These are phyloP conservation scores for Clarireedia monteithiana DNA, from an alignment of 2,329 filamentous ascomycete genomes.

Conservation along the genomic window DNA sequence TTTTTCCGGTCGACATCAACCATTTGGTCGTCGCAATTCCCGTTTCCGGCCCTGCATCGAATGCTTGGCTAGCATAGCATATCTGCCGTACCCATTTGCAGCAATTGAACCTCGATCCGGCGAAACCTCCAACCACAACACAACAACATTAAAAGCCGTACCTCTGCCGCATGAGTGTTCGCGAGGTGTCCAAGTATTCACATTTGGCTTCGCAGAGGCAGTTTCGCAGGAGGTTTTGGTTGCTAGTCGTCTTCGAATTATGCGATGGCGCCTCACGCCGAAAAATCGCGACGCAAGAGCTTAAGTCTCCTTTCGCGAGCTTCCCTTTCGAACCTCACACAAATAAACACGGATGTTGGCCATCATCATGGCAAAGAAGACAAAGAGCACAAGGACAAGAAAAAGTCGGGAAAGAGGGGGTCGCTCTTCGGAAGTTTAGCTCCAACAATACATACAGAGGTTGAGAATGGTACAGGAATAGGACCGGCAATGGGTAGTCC, in stretches of 20 bases:
- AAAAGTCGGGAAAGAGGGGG: constrained; percentile 22
- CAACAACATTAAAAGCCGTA: constrained; percentile 2
- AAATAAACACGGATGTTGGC: constrained; percentile 22
- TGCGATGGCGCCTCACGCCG: constrained; percentile 22
- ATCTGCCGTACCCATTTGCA: not conserved
- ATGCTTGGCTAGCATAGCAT: constrained; percentile 3
- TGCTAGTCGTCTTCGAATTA: constrained; percentile 8
- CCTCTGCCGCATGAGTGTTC: constrained; percentile 7
- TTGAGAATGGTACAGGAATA: constrained; percentile 5
- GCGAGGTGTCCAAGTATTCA: not conserved
- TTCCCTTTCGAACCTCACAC: constrained; percentile 18
- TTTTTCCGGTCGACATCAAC: not conserved
- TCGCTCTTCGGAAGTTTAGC: constrained; percentile 23
- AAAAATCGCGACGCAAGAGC: constrained; percentile 24
- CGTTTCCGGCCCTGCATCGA: constrained; percentile 2
- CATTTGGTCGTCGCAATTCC: not conserved
- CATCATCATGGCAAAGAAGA: constrained; percentile 11
- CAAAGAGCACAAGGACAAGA: constrained; percentile 23
- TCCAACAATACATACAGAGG: constrained; percentile 11
- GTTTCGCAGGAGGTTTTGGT: constrained; percentile 5
- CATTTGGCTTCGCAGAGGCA: constrained; percentile 4
- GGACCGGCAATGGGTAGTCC: constrained; percentile 16
- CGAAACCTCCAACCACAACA: not conserved
- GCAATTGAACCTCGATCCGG: constrained; percentile 6
- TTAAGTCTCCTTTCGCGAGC: constrained; percentile 24